Base-by-base conservation (phyloP, 164 flowering plant species). In the Protea cynaroides region DNA sequence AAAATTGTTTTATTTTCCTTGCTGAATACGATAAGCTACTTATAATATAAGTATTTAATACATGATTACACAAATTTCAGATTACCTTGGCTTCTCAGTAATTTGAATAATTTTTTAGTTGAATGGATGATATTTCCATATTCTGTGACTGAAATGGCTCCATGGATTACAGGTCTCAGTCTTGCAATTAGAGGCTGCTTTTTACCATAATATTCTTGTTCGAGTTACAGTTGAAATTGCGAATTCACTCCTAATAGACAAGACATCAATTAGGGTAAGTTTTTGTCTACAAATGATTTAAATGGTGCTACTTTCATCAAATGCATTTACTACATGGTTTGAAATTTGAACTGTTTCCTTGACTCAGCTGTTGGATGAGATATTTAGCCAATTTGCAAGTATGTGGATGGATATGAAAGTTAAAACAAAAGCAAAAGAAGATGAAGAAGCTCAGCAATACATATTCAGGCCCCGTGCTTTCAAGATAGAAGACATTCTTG, bases 351-450 rank as follows among this genome's bases (percentile, higher is more conserved):
- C 4, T n/a, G 3, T 59, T 0, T 61, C 9, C 50, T 25, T 78
- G 71, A 49, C 46, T 75, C 78, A 90, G 95, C 40, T 82, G 50
- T 58, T 88, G 74, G 77, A 83, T 69, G 70, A 82, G 67, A 77
- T 89, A 37, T 95, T 83, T 69, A 68, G 59, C 43, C 73, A 78
- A 44, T 80, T 91, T 75, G 77, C 88, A 14, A 74, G 63, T 63
- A 63, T 71, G 40, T 95, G 99, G 99, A 82, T 79, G 81, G 66
- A 68, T 34, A 80, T 79, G 86, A 89, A 92, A 77, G 73, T 74
- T 59, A 78, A 82, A 73, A 74, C 68, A 23, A 83, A 76, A 66
- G 69, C 59, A 37, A 76, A 72, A 50, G 82, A 77, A 59, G 89
- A 83, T 19, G 37, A 25, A 65, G 81, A 74, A 50, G 61, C 83